Base-by-base conservation (phyloP, 2,329 filamentous ascomycete species). In the Aspergillus vadensis region DNA sequence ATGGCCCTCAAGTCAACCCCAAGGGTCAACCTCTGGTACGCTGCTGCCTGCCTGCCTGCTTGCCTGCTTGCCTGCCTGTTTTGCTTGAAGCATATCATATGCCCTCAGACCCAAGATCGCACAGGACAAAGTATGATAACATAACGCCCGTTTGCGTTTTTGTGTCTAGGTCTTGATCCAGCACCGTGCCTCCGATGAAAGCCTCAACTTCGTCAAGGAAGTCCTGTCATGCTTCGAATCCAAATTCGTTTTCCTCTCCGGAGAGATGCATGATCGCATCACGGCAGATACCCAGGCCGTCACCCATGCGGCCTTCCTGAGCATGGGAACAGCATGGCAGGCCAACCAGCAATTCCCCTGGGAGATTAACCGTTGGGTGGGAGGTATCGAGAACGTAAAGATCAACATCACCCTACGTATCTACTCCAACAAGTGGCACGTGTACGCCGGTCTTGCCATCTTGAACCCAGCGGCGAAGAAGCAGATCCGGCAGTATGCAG, bases 341-440 rank as follows among this genome's bases (percentile, higher is more conserved):
- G 93, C 93, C 32, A 96, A 96, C 76, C 86, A 89, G 60, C 92
- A 99, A 75, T 99, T 98, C 70, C 95, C 96, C 0, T 99, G 95
- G 95, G 94, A 98, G 71, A 88, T 94, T 50, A 87, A 88, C n/a
- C 92, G 95, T 64, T 99, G 98, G 77, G 87, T 97, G 4, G 95
- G 95, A 60, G 96, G 95, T 55, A 96, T 99, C 71, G 95, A 99
- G 78, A 99, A 99, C 76, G 94, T 98, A 70, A 99, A 99, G 81
- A 97, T 98, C 81, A 99, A 99, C 80, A 88, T 98, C 68, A 98
- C 92, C 68, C 82, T 99, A 67, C 92, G 95, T 69, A 98, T 99
- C 79, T 99, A 98, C 81, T 89, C 90, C 62, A 96, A 97, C 77
- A 99, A 98, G 78, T 99, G 96, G 96, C 96, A 99, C 80, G 95